Evolutionary conservation across 768 basidiomycete species (phyloP).

Genomic region (Ephemerocybe angulata): DNA sequence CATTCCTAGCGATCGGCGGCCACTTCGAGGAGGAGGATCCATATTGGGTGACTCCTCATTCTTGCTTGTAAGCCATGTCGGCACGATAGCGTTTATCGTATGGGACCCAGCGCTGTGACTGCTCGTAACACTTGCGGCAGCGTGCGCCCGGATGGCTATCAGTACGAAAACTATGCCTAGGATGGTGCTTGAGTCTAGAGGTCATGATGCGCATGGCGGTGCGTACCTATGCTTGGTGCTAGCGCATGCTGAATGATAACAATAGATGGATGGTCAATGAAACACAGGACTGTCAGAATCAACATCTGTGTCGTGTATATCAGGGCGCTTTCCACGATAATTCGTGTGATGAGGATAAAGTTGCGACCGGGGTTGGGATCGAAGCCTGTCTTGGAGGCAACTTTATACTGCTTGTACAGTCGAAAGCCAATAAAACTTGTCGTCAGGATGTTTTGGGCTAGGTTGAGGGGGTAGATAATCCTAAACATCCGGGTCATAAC

Average conservation of each 20-base stretch:
- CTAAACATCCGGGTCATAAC: conserved; percentile 6
- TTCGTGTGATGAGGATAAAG: conserved; percentile 22
- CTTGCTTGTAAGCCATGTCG: conserved; percentile 1
- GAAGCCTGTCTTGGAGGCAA: conserved; percentile 6
- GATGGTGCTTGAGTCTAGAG: background rate
- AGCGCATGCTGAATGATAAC: conserved; percentile 26
- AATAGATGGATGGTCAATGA: conserved; percentile 20
- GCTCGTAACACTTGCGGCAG: background rate
- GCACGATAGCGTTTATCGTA: background rate
- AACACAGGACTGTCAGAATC: conserved; percentile 25
- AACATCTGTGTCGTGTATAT: conserved; percentile 27
- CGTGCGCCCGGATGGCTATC: conserved; percentile 2
- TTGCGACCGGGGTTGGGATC: background rate
- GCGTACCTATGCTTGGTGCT: conserved; percentile 28
- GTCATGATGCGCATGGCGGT: background rate
- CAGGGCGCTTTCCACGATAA: conserved; percentile 31
- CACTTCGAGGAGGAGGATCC: background rate
- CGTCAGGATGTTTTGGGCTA: conserved; percentile 10
- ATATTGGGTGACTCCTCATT: background rate
- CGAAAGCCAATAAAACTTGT: conserved; percentile 11
- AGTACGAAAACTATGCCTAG: conserved; percentile 8
- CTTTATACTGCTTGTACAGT: conserved; percentile 7
- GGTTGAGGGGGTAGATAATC: conserved; percentile 8
- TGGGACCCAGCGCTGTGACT: background rate
- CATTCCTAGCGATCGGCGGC: background rate